phyloP scores from a whole-genome alignment of 805 yeast genomes.

The Teunomyces lycoperdinae region DNA sequence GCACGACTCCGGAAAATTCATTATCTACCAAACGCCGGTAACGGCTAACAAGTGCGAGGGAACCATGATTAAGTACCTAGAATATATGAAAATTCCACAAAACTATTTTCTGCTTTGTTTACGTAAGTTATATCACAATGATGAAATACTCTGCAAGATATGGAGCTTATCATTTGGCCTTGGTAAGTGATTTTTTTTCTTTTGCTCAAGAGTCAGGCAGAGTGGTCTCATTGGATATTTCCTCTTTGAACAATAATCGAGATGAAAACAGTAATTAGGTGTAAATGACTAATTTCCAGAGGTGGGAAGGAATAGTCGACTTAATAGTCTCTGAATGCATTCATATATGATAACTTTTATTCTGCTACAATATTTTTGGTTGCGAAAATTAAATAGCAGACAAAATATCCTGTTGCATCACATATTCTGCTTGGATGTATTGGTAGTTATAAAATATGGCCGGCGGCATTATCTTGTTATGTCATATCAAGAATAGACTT shows the following conservation, averaged over 20 bases:
- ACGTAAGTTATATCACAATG: no score
- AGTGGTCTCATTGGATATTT: no score
- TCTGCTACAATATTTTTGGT: conserved; percentile 1
- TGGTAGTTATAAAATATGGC: neutral
- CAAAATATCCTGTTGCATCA: neutral
- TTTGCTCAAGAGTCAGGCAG: no score
- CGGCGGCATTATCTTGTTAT: neutral
- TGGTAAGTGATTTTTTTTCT: no score
- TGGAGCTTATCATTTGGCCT: no score
- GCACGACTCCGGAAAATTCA: neutral
- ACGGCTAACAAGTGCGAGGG: neutral
- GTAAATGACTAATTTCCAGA: no score
- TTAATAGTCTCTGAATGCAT: neutral
- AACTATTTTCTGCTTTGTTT: no score
- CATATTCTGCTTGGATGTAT: neutral
- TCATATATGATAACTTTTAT: neutral
- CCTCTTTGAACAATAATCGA: no score
- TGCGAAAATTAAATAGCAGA: neutral
- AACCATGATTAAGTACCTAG: no score
- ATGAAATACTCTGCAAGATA: no score
- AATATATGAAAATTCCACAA: no score
- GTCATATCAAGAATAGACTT: neutral
- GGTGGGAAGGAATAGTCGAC: neutral
- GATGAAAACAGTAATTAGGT: no score
- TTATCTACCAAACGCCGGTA: neutral